Evolutionary conservation across 805 yeast genomes (phyloP), one percentile per base, ranked within the genome.

Genomic region (Kuraishia molischiana): DNA sequence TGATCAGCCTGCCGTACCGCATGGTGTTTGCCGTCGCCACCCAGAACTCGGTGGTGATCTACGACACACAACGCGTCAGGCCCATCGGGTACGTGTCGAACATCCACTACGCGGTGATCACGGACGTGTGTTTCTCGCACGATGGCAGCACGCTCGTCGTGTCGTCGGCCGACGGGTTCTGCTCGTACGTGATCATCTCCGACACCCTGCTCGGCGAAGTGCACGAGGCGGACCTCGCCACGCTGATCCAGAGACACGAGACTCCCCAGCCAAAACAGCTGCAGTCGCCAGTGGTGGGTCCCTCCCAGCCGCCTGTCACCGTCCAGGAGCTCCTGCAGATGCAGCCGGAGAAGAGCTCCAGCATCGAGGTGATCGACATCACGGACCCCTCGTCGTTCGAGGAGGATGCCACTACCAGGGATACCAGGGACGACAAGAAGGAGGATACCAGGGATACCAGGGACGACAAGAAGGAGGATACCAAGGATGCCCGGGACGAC

Each of bases 11-110:
- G 33, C 82, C 85, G 1, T 87, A 92, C 51, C 73, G 86, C 44
- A 72, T 92, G 76, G 61, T 90, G 1, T 89, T 83, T 61, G 97
- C 97, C 0, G 82, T 92, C 15, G 97, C 96, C 0, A 89, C 97
- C 0, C 87, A 85, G 40, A 95, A 85, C 53, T 72, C 89, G 11
- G 81, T 92, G 10, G 51, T 81, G 6, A 61, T 92, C 2, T 92
- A 85, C 58, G 95, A 86, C 46, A 90, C 97, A 0, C 83, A 79
- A 44, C 66, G 68, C 24, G 49, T 66, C 19, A 57, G 67, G 39
- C 95, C 97, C 2, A 50, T 92, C 18, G 92, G 89, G 4, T 61
- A 74, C 11, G 80, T 81, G 3, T 70, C 84, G 0, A 86, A 86
- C 49, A 64, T 92, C 36, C 98, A 92, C 53, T 89, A 89, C 51